Percentiles rank a stretch among this genome's conserved stretches.
phyloP scores from a whole-genome alignment of 2,329 filamentous ascomycete genomes.

The Diaporthe sp. region DNA sequence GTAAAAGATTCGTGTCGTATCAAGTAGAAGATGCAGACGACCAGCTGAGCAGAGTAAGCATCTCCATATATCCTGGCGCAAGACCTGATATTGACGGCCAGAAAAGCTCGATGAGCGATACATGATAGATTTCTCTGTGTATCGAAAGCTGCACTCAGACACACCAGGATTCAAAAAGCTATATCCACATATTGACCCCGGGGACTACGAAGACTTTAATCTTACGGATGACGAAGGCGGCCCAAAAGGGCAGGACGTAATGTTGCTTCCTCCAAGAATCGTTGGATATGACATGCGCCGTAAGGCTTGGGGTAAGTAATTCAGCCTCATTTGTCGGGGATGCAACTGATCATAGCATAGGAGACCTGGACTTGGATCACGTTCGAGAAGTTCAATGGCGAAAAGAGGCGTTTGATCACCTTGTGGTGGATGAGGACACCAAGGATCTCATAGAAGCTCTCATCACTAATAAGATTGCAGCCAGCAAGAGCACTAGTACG shows the following conservation, averaged over 20 bases:
- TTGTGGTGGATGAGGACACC: slow-evolving; percentile 41
- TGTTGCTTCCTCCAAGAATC: neutral
- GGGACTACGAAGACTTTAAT: neutral
- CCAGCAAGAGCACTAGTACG: slow-evolving; percentile 47
- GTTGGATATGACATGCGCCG: neutral
- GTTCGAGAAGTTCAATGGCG: slow-evolving; percentile 41
- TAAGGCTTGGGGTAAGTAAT: neutral
- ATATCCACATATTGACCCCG: neutral
- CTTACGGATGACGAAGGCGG: neutral
- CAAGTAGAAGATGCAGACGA: too few relatives aligned
- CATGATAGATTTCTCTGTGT: neutral
- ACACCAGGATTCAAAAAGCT: neutral
- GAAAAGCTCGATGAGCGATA: neutral
- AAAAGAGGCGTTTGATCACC: slow-evolving; percentile 41
- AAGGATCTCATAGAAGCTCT: slow-evolving; percentile 48
- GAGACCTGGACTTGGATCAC: slow-evolving; percentile 42
- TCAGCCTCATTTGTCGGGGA: neutral
- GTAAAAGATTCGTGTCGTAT: too few relatives aligned
- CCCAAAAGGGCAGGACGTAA: neutral
- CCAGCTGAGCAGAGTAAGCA: too few relatives aligned
- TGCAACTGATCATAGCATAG: neutral
- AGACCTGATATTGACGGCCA: too few relatives aligned
- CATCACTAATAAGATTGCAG: slow-evolving; percentile 42
- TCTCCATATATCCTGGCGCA: too few relatives aligned
- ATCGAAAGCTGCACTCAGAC: neutral